Percentiles rank a stretch among this genome's conserved stretches.
phyloP scores from a whole-genome alignment of 164 flowering plant genomes.

The Stephania japonica region DNA sequence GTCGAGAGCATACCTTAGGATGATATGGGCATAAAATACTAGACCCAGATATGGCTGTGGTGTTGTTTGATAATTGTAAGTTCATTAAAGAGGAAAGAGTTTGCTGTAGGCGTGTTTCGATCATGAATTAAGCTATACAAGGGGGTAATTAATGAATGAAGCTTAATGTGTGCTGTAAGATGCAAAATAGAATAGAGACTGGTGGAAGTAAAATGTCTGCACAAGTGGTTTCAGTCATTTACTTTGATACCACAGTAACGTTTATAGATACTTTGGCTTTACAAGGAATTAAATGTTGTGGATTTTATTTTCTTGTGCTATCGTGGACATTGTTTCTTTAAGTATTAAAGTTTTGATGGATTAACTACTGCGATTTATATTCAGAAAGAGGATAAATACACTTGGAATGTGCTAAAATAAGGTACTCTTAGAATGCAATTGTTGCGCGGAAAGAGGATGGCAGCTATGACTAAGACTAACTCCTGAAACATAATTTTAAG shows the following conservation, averaged over 20 bases:
- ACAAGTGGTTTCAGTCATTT: not conserved
- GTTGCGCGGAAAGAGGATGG: not conserved
- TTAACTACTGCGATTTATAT: no score
- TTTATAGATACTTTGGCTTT: not conserved
- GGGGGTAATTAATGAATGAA: not conserved
- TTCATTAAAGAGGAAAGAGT: not conserved
- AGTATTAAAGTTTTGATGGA: no score
- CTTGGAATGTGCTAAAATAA: not conserved
- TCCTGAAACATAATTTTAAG: not conserved
- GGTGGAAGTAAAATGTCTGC: not conserved
- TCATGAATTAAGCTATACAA: not conserved
- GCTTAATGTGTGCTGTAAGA: not conserved
- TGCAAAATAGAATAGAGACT: not conserved
- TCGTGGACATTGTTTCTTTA: no score
- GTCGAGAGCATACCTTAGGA: not conserved
- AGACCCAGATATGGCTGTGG: not conserved
- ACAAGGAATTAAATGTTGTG: no score
- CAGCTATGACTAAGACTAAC: not conserved
- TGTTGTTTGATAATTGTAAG: not conserved
- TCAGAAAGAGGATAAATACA: no score
- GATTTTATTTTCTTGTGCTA: no score
- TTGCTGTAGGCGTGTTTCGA: not conserved
- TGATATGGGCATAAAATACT: not conserved
- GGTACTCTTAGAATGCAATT: no score
- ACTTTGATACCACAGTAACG: not conserved